Conservation (phyloP, 805 yeast genomes). For the Metschnikowia lunata region DNA sequence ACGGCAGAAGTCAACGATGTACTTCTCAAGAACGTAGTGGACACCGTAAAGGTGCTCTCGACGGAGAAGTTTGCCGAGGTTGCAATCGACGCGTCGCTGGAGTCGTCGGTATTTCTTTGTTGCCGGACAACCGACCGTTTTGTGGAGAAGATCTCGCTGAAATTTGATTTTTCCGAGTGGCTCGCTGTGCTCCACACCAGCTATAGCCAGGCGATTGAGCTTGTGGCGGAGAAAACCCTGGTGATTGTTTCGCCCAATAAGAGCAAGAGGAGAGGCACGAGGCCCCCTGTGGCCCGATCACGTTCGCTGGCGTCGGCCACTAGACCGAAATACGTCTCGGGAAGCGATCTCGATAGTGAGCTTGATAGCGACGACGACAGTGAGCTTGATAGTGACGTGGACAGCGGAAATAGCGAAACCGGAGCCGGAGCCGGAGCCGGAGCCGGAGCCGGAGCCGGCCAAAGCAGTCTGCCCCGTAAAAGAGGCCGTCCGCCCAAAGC, state of each 20-base stretch:
- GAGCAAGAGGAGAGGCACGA: background rate
- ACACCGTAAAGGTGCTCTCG: constrained; percentile 43
- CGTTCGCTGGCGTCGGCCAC: background rate
- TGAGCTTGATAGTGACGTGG: background rate
- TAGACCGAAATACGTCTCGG: no score
- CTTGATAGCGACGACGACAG: background rate
- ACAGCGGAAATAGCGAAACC: background rate
- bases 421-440: background rate
- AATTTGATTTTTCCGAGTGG: constrained; percentile 38
- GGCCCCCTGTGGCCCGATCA: no score
- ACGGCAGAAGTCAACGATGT: constrained; percentile 49
- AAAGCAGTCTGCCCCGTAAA: background rate
- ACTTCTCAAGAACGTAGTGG: constrained; percentile 39
- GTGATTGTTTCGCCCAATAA: constrained; percentile 15
- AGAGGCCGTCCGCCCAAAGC: background rate
- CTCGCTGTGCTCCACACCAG: constrained; percentile 16
- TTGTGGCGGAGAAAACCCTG: constrained; percentile 13
- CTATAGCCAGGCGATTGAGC: constrained; percentile 6
- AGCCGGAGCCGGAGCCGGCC: no score
- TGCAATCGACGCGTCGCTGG: constrained; percentile 32
- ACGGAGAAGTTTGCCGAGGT: constrained; percentile 28
- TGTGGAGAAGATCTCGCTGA: constrained; percentile 30
- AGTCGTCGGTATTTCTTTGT: constrained; percentile 33
- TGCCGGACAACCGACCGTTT: constrained; percentile 38
- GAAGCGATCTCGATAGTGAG: background rate